Evolutionary conservation across 208 protist species (phyloP).

Genomic region (Leishmania martiniquensis): DNA sequence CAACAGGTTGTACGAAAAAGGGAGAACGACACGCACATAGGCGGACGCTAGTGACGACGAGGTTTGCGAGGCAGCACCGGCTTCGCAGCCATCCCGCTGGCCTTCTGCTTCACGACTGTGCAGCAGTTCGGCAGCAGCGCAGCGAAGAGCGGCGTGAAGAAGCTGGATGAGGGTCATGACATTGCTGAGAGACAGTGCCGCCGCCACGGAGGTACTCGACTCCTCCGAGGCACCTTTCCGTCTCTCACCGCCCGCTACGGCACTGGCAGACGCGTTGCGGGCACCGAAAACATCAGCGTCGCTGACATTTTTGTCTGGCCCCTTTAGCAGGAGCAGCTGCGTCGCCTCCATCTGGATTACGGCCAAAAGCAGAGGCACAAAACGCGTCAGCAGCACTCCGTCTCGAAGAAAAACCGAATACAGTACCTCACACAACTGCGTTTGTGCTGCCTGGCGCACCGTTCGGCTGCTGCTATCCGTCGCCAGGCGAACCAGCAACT

Average conservation of each 20-base stretch:
- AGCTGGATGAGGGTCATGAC: slow-evolving; percentile 46
- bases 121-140: slow-evolving; percentile 30
- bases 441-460: slow-evolving; percentile 60
- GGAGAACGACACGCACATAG: slow-evolving; percentile 50
- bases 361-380: slow-evolving; percentile 58
- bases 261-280: neutral
- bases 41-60: slow-evolving; percentile 21
- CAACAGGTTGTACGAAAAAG: slow-evolving; percentile 39
- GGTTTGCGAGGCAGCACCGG: neutral
- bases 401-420: slow-evolving; percentile 38
- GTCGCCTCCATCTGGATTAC: slow-evolving; percentile 52
- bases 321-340: slow-evolving; percentile 18
- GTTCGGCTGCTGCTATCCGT: slow-evolving; percentile 52
- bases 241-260: neutral
- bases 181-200: slow-evolving; percentile 37
- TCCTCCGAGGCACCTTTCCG: slow-evolving; percentile 10
- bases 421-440: slow-evolving; percentile 52
- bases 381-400: slow-evolving; percentile 34
- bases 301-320: neutral
- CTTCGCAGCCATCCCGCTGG: slow-evolving; percentile 4
- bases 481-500: slow-evolving; percentile 56
- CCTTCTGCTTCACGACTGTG: slow-evolving; percentile 24
- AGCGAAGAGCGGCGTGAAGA: slow-evolving; percentile 41
- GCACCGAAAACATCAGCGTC: neutral
- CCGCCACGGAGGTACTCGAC: slow-evolving; percentile 14